phyloP scores from a whole-genome alignment of 495 filamentous ascomycete genomes.

The Penicillium bovifimosum region DNA sequence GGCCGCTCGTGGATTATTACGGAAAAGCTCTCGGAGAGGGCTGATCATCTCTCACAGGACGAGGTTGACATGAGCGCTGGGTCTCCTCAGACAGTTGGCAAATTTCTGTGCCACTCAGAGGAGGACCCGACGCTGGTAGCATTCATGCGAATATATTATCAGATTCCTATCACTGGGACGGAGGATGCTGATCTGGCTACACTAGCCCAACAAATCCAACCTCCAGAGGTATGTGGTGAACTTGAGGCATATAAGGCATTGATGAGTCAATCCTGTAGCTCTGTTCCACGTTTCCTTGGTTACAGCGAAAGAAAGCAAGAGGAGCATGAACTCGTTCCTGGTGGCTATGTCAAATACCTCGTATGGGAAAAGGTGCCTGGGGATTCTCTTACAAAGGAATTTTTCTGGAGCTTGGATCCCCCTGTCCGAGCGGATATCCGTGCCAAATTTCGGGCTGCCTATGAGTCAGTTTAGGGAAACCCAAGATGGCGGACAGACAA shows the following conservation, averaged over 20 bases:
- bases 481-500: neutral
- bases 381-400: conserved; percentile 14
- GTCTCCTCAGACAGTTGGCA: too few species aligned
- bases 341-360: conserved; percentile 13
- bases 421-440: conserved; percentile 9
- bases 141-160: too few species aligned
- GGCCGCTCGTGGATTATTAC: neutral
- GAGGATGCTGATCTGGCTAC: neutral
- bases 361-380: conserved; percentile 19
- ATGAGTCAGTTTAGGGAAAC: conserved; percentile 11
- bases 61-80: too few species aligned
- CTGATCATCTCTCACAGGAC: too few species aligned
- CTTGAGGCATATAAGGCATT: conserved; percentile 9
- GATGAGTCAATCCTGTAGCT: conserved; percentile 6
- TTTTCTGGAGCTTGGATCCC: conserved; percentile 17
- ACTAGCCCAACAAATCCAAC: conserved; percentile 4
- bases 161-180: too few species aligned
- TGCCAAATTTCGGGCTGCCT: conserved; percentile 10
- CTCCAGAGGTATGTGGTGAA: conserved; percentile 9
- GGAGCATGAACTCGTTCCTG: conserved; percentile 11
- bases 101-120: too few species aligned
- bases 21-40: too few species aligned
- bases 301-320: conserved; percentile 12
- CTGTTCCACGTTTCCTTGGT: conserved; percentile 13
- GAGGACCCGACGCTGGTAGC: too few species aligned